phyloP scores from a whole-genome alignment of 495 filamentous ascomycete genomes.

The Polyplosphaeria fusca region DNA sequence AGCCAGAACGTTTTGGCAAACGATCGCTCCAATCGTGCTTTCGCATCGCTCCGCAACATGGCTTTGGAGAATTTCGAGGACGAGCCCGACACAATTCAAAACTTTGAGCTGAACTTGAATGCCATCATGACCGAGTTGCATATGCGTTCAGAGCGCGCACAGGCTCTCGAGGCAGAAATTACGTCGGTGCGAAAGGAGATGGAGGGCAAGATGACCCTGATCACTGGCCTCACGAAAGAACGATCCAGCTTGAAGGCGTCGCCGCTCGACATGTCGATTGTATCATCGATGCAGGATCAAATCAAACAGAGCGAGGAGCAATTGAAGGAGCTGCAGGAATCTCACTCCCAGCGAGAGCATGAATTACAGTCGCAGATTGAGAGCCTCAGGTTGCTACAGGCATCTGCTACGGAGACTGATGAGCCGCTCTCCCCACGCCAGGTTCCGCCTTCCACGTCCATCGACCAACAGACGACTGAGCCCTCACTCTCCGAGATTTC shows the following conservation, averaged over 20 bases:
- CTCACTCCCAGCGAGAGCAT: constrained; percentile 67
- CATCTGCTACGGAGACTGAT: background rate
- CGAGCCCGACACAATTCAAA: constrained; percentile 80
- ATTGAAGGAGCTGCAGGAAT: constrained; percentile 69
- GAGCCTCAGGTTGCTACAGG: constrained; percentile 53
- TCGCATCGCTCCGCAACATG: constrained; percentile 82
- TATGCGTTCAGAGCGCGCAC: constrained; percentile 78
- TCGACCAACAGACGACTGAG: constrained; percentile 28
- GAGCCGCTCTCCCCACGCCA: constrained; percentile 26
- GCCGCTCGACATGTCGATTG: constrained; percentile 87
- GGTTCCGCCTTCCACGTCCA: constrained; percentile 27
- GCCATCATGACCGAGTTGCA: constrained; percentile 91
- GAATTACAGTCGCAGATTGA: constrained; percentile 68
- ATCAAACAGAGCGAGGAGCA: constrained; percentile 79
- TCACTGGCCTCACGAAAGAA: constrained; percentile 88
- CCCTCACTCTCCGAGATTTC: constrained; percentile 59
- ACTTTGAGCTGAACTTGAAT: constrained; percentile 88
- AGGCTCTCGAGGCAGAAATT: constrained; percentile 83
- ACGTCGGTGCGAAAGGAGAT: constrained; percentile 85
- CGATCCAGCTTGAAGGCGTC: constrained; percentile 82
- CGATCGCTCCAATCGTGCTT: constrained; percentile 89
- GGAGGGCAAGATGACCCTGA: constrained; percentile 91
- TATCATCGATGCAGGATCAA: constrained; percentile 83
- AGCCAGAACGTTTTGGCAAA: constrained; percentile 82
- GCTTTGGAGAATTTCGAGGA: constrained; percentile 79